These are phyloP conservation scores for Panaeolus papilionaceus DNA, from an alignment of 768 basidiomycete species.

Conservation along the genomic window DNA sequence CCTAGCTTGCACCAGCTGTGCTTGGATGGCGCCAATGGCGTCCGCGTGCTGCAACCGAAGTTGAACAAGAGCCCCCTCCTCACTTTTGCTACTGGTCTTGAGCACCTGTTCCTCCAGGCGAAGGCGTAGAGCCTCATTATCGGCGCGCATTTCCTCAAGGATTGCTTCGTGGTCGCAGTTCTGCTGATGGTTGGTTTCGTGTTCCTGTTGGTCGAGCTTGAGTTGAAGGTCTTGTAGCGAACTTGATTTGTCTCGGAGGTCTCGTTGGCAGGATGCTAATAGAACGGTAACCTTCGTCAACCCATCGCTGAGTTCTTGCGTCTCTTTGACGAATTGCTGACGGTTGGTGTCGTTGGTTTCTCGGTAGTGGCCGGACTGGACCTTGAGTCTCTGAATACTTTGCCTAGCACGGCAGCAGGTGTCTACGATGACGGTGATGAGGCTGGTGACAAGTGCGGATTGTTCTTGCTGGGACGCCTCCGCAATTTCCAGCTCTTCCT, in stretches of 20 bases:
- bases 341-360: not conserved
- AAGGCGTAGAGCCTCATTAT: slow-evolving; percentile 34
- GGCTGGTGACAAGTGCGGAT: slow-evolving; percentile 40
- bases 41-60: slow-evolving; percentile 43
- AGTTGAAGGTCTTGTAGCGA: not conserved
- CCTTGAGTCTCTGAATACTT: slow-evolving; percentile 16
- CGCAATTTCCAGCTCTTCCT: slow-evolving; percentile 58
- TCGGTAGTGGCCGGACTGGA: not conserved
- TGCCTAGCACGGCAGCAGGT: slow-evolving; percentile 33
- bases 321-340: not conserved
- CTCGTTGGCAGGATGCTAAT: not conserved
- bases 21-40: slow-evolving; percentile 42
- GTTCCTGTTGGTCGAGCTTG: not conserved
- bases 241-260: slow-evolving; percentile 2
- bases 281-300: not conserved
- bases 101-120: slow-evolving; percentile 34
- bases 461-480: slow-evolving; percentile 33
- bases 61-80: slow-evolving; percentile 34
- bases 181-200: not conserved
- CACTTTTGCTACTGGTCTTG: slow-evolving; percentile 27
- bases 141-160: slow-evolving; percentile 33
- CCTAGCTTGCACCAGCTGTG: slow-evolving; percentile 41
- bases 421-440: slow-evolving; percentile 44
- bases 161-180: slow-evolving; percentile 30
- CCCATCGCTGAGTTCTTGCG: not conserved